These are phyloP conservation scores for Haematococcus lacustris DNA, from an alignment of 139 green algal species.

Conservation along the genomic window DNA sequence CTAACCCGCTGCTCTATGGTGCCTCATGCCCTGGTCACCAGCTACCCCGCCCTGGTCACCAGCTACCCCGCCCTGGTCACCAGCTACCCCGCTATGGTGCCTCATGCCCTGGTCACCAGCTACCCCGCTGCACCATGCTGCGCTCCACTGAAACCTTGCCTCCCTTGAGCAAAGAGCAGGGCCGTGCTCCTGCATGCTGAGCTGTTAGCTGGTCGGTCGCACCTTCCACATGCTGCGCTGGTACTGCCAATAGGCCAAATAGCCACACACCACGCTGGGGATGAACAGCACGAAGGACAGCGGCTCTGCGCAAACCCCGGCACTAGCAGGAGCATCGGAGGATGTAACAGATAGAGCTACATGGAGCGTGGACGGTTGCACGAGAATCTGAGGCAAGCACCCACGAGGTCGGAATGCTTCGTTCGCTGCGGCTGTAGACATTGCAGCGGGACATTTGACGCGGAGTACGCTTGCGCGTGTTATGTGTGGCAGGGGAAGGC, in stretches of 20 bases:
- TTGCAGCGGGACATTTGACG: too few relatives aligned
- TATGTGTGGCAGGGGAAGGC: too few relatives aligned
- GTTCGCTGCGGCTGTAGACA: background rate
- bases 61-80: background rate
- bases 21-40: too few relatives aligned
- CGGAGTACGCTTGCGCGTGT: too few relatives aligned
- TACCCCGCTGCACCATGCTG: too few relatives aligned
- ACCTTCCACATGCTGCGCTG: slow-evolving; percentile 15
- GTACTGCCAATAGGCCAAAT: slow-evolving; percentile 21
- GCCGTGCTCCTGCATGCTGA: background rate
- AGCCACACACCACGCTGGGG: slow-evolving; percentile 11
- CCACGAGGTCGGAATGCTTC: background rate
- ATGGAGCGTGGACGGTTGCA: background rate
- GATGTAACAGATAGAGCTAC: background rate
- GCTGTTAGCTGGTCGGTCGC: background rate
- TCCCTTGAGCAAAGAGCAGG: background rate
- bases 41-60: background rate
- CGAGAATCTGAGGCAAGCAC: background rate
- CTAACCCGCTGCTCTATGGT: background rate
- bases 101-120: too few relatives aligned
- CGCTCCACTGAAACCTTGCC: too few relatives aligned
- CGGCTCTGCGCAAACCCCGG: background rate
- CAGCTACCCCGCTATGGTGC: background rate
- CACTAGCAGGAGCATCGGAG: too few relatives aligned
- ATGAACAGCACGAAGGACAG: slow-evolving; percentile 4